Conservation (phyloP, 495 filamentous ascomycete genomes). For the Aspergillus baeticus region DNA sequence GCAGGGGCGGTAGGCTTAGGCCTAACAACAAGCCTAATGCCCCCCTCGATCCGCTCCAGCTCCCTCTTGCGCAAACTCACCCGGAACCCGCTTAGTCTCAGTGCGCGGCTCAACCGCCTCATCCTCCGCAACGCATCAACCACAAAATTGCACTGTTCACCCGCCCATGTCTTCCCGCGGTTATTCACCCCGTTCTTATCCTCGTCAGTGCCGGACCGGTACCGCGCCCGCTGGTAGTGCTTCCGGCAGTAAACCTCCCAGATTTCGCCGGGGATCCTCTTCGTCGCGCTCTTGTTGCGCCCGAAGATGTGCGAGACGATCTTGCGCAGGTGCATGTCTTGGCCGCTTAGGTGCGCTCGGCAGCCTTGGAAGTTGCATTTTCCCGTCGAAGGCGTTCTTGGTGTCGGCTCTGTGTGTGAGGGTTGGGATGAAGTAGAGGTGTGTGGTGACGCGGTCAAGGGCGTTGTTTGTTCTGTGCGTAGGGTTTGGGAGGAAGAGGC, state of each 20-base stretch:
- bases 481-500: not conserved
- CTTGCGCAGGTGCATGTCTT: conserved; percentile 51
- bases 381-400: too few relatives aligned
- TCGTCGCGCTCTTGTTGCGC: conserved; percentile 78
- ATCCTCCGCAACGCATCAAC: conserved; percentile 56
- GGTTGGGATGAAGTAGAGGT: not conserved
- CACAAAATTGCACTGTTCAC: conserved; percentile 59
- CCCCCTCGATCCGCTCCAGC: conserved; percentile 3
- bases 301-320: conserved; percentile 83
- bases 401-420: not conserved
- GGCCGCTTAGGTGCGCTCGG: conserved; percentile 23
- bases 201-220: conserved; percentile 47
- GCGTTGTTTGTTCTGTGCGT: not conserved
- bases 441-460: too few relatives aligned
- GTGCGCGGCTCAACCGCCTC: too few relatives aligned
- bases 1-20: too few relatives aligned
- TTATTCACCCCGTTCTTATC: not conserved
- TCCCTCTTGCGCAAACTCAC: conserved; percentile 28
- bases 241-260: conserved; percentile 80
- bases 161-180: conserved; percentile 43
- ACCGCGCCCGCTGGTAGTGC: conserved; percentile 77
- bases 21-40: too few relatives aligned
- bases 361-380: conserved; percentile 28
- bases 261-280: conserved; percentile 58
- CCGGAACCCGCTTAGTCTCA: too few relatives aligned